These are phyloP conservation scores for Bisporella sp. DNA, from an alignment of 2,329 filamentous ascomycete species.

Conservation along the genomic window DNA sequence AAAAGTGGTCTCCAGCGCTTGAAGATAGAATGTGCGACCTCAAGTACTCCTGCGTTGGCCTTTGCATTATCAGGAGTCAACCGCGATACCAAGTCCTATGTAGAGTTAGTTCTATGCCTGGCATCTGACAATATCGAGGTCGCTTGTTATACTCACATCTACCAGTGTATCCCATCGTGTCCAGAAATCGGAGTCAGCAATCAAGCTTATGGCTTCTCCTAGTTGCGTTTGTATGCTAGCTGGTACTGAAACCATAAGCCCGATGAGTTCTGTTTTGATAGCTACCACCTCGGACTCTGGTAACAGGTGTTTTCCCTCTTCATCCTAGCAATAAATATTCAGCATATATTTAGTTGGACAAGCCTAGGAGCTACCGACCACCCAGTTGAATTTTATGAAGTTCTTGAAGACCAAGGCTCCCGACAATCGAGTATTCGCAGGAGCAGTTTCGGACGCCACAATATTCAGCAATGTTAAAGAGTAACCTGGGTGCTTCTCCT, in stretches of 20 bases:
- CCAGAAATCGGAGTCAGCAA: slow-evolving; percentile 98
- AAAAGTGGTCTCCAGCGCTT: slow-evolving; percentile 92
- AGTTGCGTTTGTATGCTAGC: slow-evolving; percentile 85
- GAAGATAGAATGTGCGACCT: slow-evolving; percentile 98
- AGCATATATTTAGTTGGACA: slow-evolving; percentile 5
- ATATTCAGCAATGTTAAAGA: slow-evolving; percentile 85
- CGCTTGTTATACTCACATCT: slow-evolving; percentile 44
- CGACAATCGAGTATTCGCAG: slow-evolving; percentile 74
- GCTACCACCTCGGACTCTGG: slow-evolving; percentile 73
- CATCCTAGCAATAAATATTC: slow-evolving; percentile 49
- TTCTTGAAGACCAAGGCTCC: slow-evolving; percentile 97
- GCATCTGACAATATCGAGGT: not conserved
- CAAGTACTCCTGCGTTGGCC: slow-evolving; percentile 87
- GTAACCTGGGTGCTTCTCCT: slow-evolving; percentile 80
- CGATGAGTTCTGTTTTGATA: slow-evolving; percentile 93
- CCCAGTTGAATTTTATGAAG: slow-evolving; percentile 91
- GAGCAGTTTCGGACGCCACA: slow-evolving; percentile 67
- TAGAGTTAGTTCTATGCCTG: slow-evolving; percentile 8
- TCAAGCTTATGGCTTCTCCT: slow-evolving; percentile 92
- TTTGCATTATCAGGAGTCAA: slow-evolving; percentile 75
- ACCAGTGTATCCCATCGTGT: slow-evolving; percentile 93
- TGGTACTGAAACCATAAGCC: slow-evolving; percentile 91
- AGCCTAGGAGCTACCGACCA: slow-evolving; percentile 42
- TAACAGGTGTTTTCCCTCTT: slow-evolving; percentile 90
- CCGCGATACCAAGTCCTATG: slow-evolving; percentile 76